Conservation (phyloP, 2,329 filamentous ascomycete species). For the Microsporum canis region DNA sequence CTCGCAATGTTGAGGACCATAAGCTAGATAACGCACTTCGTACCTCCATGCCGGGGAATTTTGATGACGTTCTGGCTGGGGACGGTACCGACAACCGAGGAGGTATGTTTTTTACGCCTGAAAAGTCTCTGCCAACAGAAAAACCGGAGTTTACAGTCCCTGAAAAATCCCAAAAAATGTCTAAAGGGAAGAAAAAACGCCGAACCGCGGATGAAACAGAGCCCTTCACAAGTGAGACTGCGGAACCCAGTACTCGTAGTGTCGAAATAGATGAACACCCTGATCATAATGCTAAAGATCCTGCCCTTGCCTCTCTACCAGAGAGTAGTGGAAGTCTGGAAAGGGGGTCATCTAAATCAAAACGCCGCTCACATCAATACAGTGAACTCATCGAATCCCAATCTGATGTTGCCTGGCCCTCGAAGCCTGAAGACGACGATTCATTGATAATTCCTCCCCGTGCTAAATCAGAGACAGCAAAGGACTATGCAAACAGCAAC, state of each 20-base stretch:
- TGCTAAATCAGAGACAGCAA: constrained; percentile 22
- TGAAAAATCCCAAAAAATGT: not conserved
- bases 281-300: not conserved
- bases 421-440: constrained; percentile 22
- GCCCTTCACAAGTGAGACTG: not conserved
- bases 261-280: not conserved
- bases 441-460: constrained; percentile 25
- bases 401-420: constrained; percentile 13
- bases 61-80: not conserved
- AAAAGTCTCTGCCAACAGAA: not conserved
- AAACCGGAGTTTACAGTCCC: not conserved
- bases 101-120: not conserved
- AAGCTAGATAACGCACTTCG: not conserved
- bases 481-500: constrained; percentile 8
- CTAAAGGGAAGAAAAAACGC: constrained; percentile 8
- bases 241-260: not conserved
- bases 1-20: not conserved
- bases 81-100: not conserved
- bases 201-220: not conserved
- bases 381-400: constrained; percentile 19
- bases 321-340: constrained; percentile 17
- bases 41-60: not conserved
- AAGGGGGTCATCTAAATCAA: constrained; percentile 19
- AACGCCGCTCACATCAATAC: constrained; percentile 18
- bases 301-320: constrained; percentile 10